Evolutionary conservation across 2,329 filamentous ascomycete genomes (phyloP).

Genomic region (Escovopsis sp.): DNA sequence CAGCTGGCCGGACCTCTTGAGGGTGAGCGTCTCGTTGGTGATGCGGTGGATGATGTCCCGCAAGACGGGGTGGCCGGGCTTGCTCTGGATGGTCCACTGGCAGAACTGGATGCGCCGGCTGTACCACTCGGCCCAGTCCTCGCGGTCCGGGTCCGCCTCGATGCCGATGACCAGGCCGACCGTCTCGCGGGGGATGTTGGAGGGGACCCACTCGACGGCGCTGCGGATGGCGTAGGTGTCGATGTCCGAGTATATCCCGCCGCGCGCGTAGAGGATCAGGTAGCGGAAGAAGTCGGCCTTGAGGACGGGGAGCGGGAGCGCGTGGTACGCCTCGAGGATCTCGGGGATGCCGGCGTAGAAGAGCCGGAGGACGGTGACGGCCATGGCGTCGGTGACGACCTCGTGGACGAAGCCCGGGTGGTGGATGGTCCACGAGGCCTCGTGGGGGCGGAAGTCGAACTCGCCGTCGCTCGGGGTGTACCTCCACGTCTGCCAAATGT

Average conservation of each 20-base stretch:
- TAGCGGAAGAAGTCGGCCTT: constrained; percentile 73
- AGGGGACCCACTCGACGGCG: constrained; percentile 76
- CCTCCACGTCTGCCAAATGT: constrained; percentile 99
- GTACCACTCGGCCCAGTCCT: constrained; percentile 93
- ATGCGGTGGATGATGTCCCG: constrained; percentile 78
- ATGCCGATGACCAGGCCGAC: constrained; percentile 88
- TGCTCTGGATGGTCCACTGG: constrained; percentile 96
- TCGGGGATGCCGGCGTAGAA: constrained; percentile 75
- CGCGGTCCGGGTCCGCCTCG: constrained; percentile 85
- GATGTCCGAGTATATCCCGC: constrained; percentile 72
- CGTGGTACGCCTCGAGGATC: constrained; percentile 60
- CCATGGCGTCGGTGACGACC: constrained; percentile 85
- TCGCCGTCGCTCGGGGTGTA: constrained; percentile 60
- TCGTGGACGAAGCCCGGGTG: constrained; percentile 93
- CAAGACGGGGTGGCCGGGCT: constrained; percentile 84
- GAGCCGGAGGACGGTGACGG: constrained; percentile 65
- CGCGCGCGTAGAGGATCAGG: constrained; percentile 47
- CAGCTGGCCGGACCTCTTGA: constrained; percentile 54
- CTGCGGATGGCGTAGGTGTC: constrained; percentile 77
- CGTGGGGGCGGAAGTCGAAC: constrained; percentile 69
- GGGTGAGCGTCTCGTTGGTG: constrained; percentile 62
- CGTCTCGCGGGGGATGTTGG: constrained; percentile 56
- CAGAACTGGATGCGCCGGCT: constrained; percentile 94
- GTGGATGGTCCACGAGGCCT: constrained; percentile 76
- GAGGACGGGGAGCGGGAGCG: constrained; percentile 58